Evolutionary conservation across 2,329 filamentous ascomycete species (phyloP), one percentile per base, ranked within the genome.

Genomic region (Chaetomium sp.): DNA sequence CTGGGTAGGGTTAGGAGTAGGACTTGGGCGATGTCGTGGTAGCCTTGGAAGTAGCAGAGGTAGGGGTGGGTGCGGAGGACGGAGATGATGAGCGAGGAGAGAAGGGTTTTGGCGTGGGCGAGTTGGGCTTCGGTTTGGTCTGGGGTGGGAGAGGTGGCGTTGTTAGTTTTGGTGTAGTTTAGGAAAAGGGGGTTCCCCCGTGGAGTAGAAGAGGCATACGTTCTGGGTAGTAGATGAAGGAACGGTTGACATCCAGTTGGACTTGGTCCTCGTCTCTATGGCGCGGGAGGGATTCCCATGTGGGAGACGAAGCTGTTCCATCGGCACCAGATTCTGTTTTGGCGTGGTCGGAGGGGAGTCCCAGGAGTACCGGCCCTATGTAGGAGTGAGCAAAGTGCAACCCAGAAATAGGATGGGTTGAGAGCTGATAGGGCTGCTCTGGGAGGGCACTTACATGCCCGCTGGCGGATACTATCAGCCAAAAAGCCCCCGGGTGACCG

Each of bases 1-100:
- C 86, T 79, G 0, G 89, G 89, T 4, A 99, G 83, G 12, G 97
- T 93, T 16, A 99, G 85, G 49, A 98, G 85, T 65, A 99, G 84
- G 27, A 99, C 95, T 78, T 99, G 96, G 71, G 92, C 95, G 73
- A 99, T 98, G 79, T 99, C 95, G 78, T 99, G 95, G 76, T 96
- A 99, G 75, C 95, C 95, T 80, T 99, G 95, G 77, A 99, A 99
- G 79, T 99, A 99, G 80, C 88, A 92, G 42, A 99, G 86, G 75
- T 89, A 88, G 19, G 93, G 92, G 72, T 96, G 85, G 38, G 85
- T 85, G 60, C 96, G 89, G 54, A 99, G 85, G 16, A 96, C 87
- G 69, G 90, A 85, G 59, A 86, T 86, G 72, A 99, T 98, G 58
- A 99, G 83, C 68, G 87, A 80, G 8, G 88, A 94, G 1, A 99